These are phyloP conservation scores for Arachnomyces sp. DNA, from an alignment of 2,329 filamentous ascomycete genomes.

Conservation along the genomic window DNA sequence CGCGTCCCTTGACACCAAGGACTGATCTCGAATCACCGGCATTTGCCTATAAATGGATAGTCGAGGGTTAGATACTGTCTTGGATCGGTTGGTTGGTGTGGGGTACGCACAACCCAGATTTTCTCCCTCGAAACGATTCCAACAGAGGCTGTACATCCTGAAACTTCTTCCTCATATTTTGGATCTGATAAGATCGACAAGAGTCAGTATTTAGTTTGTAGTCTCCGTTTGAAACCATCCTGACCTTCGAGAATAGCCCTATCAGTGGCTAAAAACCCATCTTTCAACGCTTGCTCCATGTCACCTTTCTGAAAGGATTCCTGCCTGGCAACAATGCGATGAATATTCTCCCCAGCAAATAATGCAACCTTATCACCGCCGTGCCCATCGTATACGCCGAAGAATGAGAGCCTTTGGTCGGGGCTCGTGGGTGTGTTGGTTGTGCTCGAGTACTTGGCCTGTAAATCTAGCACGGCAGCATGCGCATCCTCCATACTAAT, in stretches of 20 bases:
- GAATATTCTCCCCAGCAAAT: conserved; percentile 85
- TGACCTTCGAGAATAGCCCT: conserved; percentile 90
- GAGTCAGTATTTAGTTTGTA: conserved; percentile 3
- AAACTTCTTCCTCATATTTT: conserved; percentile 95
- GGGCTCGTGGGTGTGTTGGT: conserved; percentile 54
- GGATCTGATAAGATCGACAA: conserved; percentile 56
- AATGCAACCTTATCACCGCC: conserved; percentile 93
- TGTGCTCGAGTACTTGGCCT: conserved; percentile 48
- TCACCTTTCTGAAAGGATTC: conserved; percentile 85
- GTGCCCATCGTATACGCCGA: conserved; percentile 96
- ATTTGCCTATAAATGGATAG: conserved; percentile 60
- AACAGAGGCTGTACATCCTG: conserved; percentile 92
- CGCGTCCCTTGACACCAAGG: conserved; percentile 89
- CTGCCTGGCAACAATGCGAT: conserved; percentile 91
- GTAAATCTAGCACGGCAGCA: conserved; percentile 78
- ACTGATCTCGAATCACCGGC: conserved; percentile 94
- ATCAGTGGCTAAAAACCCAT: conserved; percentile 93
- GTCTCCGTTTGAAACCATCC: conserved; percentile 14
- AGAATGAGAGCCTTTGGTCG: conserved; percentile 77
- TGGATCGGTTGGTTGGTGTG: conserved; percentile 6
- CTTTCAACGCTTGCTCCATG: conserved; percentile 91
- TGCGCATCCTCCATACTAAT: conserved; percentile 99
- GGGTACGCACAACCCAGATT: conserved; percentile 77
- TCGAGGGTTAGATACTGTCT: neutral
- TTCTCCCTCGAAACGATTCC: conserved; percentile 81